phyloP scores from a whole-genome alignment of 192 early-diverging fungal species.

The Coemansia sp. region DNA sequence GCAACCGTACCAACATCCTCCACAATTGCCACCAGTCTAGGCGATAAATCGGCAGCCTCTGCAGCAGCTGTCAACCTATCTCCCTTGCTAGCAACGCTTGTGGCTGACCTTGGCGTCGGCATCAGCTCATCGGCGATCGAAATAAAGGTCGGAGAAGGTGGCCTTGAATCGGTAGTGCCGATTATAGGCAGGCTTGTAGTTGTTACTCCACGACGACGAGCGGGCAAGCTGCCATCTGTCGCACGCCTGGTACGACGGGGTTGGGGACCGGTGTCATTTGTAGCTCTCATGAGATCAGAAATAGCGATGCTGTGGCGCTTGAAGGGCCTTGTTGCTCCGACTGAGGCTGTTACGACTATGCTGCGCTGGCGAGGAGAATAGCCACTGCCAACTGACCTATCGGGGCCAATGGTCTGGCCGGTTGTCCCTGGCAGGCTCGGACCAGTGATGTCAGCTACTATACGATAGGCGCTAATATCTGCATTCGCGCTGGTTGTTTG shows the following conservation, averaged over 20 bases:
- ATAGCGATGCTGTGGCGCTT: not conserved
- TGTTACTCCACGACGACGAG: not conserved
- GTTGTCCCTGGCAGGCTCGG: no score
- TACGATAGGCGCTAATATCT: no score
- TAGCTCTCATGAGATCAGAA: not conserved
- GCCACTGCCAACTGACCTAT: no score
- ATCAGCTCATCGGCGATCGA: not conserved
- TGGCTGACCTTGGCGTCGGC: not conserved
- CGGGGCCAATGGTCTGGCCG: no score
- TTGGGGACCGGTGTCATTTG: not conserved
- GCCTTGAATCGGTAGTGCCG: not conserved
- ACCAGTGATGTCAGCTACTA: no score
- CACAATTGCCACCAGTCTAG: not conserved
- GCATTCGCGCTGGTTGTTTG: no score
- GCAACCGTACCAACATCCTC: not conserved
- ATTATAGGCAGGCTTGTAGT: not conserved
- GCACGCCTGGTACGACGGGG: not conserved
- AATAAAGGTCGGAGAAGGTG: not conserved
- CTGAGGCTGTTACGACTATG: no score
- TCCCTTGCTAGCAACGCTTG: not conserved
- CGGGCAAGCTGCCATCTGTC: not conserved
- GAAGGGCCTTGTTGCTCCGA: no score
- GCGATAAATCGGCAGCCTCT: not conserved
- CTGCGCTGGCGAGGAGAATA: no score
- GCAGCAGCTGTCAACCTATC: not conserved